Conservation (phyloP, 495 filamentous ascomycete species). For the Neurospora discreta region DNA sequence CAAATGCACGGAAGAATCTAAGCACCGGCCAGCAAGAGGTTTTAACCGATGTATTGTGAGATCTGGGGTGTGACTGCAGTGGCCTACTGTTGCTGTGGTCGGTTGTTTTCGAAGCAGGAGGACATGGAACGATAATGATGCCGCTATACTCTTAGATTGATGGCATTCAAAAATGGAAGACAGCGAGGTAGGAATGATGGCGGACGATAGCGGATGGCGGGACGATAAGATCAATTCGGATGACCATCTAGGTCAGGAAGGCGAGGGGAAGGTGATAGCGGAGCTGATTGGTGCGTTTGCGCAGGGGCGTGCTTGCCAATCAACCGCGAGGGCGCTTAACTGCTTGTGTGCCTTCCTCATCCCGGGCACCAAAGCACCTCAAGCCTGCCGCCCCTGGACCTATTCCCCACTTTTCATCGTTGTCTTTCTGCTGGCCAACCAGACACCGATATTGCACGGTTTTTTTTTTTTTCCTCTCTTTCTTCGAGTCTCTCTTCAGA, state of each 20-base stretch:
- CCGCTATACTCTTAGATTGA: background rate
- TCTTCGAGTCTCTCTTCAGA: background rate
- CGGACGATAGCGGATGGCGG: background rate
- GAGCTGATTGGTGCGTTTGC: conserved; percentile 18
- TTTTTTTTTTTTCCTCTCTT: background rate
- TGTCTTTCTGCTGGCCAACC: background rate
- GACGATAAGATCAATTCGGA: background rate
- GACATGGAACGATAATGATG: background rate
- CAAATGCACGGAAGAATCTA: background rate
- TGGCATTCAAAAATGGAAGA: background rate
- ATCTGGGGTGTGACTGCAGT: background rate
- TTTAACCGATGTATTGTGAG: background rate
- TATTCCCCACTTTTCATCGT: background rate
- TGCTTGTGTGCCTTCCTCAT: background rate
- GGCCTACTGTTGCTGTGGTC: background rate
- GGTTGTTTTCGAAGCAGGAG: background rate
- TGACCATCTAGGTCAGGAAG: background rate
- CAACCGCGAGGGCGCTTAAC: conserved; percentile 22
- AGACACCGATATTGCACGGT: background rate
- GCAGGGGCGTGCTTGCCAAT: conserved; percentile 20
- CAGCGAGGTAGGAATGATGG: background rate
- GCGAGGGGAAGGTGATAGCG: conserved; percentile 15
- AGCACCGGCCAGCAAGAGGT: background rate
- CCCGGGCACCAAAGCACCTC: background rate
- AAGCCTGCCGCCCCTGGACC: background rate